Evolutionary conservation across 495 filamentous ascomycete genomes (phyloP), one percentile per base, ranked within the genome.

Genomic region (Acidiella bohemica): DNA sequence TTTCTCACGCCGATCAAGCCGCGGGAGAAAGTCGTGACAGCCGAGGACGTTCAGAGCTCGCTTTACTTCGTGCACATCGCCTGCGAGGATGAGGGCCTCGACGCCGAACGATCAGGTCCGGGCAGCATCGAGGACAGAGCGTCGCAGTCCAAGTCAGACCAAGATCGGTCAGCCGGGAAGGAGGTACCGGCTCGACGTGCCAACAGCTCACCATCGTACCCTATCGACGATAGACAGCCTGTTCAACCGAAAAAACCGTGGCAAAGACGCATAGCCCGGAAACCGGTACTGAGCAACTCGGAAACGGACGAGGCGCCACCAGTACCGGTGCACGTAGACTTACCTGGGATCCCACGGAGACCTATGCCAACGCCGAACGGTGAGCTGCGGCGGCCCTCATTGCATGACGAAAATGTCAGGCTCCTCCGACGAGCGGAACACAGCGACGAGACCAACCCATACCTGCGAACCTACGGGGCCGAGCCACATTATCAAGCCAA

Each of bases 1-100:
- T 90, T 97, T 42, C 72, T 96, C n/a, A 87, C 88, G 7, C 81
- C 90, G 0, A 63, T 93, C 16, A 87, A 88, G 59, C 90, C 90
- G 13, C 74, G 81, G 13, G 66, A 77, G 13, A 90, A 88, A 57
- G 84, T 84, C 27, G 81, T 96, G 19, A 92, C 82, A 0, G 81
- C 73, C 6, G 77, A 84, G 53, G 88, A 94, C 56, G 79, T 96
- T 24, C 74, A 80, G 33, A 82, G 77, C 47, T 90, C 79, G 9
- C 68, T 97, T 2, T 97, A 95, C 60, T 95, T 88, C 53, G 59
- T 94, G 25, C 90, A 97, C 56, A 66, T 92, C 25, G 70, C 88
- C 39, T 23, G 13, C 26, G 32, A 39, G 13, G 28, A 39, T 11
- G 49, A 51, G n/a, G n/a, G n/a, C n/a, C n/a, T n/a, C n/a, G n/a